Evolutionary conservation across 1,284 basidiomycete genomes (phyloP).

Genomic region (Clitocybe nebularis): DNA sequence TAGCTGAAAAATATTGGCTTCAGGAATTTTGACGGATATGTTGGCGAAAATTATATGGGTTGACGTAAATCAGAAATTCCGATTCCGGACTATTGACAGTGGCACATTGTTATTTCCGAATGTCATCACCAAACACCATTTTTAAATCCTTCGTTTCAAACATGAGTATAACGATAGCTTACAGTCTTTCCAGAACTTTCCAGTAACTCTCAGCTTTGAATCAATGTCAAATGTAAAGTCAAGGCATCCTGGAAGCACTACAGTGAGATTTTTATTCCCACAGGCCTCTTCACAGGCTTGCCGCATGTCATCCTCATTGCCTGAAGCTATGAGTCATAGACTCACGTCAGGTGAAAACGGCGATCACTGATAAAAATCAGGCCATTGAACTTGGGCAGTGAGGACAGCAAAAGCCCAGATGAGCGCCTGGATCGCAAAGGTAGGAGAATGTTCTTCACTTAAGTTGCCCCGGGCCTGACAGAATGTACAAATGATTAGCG

Average conservation of each 20-base stretch:
- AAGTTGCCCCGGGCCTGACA: neutral
- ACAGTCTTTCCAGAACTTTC: no score
- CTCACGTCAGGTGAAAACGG: neutral
- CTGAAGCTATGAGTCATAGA: neutral
- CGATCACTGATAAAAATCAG: neutral
- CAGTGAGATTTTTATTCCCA: neutral
- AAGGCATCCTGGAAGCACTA: neutral
- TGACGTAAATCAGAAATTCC: no score
- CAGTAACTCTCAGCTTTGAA: no score
- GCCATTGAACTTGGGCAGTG: neutral
- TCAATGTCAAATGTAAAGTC: no score
- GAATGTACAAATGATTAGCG: neutral
- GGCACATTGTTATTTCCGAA: no score
- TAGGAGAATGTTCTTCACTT: no score
- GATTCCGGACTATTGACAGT: no score
- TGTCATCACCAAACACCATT: neutral
- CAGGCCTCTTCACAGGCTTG: neutral
- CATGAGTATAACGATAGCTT: neutral
- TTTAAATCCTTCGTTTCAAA: neutral
- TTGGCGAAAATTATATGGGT: no score
- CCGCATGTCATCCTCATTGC: constrained; percentile 1
- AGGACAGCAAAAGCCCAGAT: neutral
- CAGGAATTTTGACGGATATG: no score
- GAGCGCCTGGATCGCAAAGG: neutral
- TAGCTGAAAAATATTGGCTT: no score